phyloP scores from a whole-genome alignment of 768 basidiomycete species.

The Termitomyces sp. region DNA sequence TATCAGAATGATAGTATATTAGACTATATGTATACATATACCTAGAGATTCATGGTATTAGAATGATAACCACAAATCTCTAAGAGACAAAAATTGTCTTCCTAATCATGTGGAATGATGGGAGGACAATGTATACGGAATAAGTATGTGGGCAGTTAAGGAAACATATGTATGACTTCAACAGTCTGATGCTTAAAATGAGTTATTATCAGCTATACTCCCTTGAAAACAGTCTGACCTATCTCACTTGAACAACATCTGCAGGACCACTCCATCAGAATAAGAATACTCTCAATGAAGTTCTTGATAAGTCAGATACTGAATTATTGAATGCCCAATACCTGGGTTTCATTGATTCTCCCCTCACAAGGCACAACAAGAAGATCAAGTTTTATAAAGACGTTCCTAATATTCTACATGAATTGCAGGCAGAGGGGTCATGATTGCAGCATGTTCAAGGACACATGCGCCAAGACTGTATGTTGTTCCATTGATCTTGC shows the following conservation, averaged over 20 bases:
- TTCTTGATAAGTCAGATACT: slow-evolving; percentile 40
- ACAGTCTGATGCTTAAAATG: not conserved
- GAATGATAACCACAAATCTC: too few relatives aligned
- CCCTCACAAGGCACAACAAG: slow-evolving; percentile 39
- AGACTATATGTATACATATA: too few relatives aligned
- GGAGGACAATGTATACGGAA: too few relatives aligned
- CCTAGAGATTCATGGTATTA: too few relatives aligned
- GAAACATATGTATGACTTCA: too few relatives aligned
- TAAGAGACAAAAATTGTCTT: too few relatives aligned
- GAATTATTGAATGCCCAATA: not conserved
- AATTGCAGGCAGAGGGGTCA: slow-evolving; percentile 39
- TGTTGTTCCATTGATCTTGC: slow-evolving; percentile 18
- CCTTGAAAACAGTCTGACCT: slow-evolving; percentile 48
- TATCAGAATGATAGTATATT: too few relatives aligned
- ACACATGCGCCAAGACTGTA: slow-evolving; percentile 67
- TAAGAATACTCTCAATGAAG: slow-evolving; percentile 36
- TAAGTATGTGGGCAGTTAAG: too few relatives aligned
- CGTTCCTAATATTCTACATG: slow-evolving; percentile 67
- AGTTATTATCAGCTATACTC: slow-evolving; percentile 54
- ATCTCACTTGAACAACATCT: not conserved
- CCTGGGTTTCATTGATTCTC: not conserved
- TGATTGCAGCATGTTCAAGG: slow-evolving; percentile 70
- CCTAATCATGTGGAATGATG: too few relatives aligned
- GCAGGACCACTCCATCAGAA: slow-evolving; percentile 51
- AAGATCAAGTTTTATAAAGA: slow-evolving; percentile 69